Evolutionary conservation across 805 yeast species (phyloP), one percentile per base, ranked within the genome.

Genomic region (Debaryomyces castellii): DNA sequence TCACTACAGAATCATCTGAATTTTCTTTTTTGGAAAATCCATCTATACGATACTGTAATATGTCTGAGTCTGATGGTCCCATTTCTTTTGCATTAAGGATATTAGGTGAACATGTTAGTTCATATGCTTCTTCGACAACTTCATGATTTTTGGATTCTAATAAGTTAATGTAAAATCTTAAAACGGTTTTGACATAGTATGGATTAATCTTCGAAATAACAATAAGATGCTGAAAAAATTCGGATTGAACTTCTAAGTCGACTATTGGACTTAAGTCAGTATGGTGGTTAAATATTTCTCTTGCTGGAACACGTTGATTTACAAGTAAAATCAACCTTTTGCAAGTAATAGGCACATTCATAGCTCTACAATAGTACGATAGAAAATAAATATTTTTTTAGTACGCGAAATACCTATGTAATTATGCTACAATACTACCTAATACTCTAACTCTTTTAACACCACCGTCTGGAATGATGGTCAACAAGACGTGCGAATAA

Each of bases 391-490:
- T 30, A 14, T 30, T 30, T 30, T 28, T 28, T 30, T 25, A 25
- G 28, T 25, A 3, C 34, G 34, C 34, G 34, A 14, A n/a, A 35
- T 20, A 20, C 16, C 38, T 35, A 35, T 18, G 23, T 18, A 35
- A 11, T 21, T 35, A 21, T 20, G 46, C 28, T 16, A 38, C 65
- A 41, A 68, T 62, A 25, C 71, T 72, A 35, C 97, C 98, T 57
- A 81, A 79, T 22, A 91, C 94, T 53, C 96, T 80, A 32, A 92
- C 69, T 63, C 99, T 80, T 74, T 92, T 92, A 45, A 90, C 89
- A 49, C 99, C 99, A 41, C 99, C 99, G 62, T 92, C 99, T 18
- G 99, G 99, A 52, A 90, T 86, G 64, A 92, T 85, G 8, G 87
- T 81, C 54, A 92, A 64, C 57, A 83, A 81, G 24, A 90, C 87